A percentile compares a stretch with the other conserved stretches of the same genome.
phyloP scores from a whole-genome alignment of 768 basidiomycete genomes.

The Cystoderma amianthinum region DNA sequence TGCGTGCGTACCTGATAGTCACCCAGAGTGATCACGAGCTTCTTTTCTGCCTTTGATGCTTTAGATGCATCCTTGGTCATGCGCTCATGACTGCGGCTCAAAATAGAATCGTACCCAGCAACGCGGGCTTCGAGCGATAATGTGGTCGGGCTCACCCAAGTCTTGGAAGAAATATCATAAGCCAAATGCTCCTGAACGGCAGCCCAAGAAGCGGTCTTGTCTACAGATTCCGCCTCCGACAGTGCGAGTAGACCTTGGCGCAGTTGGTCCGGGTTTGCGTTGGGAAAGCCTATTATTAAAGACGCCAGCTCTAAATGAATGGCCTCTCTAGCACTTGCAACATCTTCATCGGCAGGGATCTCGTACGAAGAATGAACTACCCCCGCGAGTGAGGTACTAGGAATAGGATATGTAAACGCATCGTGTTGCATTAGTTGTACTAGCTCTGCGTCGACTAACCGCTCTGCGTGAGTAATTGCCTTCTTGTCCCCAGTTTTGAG shows the following conservation, averaged over 20 bases:
- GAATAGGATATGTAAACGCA: conserved; percentile 78
- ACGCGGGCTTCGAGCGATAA: conserved; percentile 57
- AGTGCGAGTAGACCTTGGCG: conserved; percentile 68
- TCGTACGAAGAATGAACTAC: conserved; percentile 61
- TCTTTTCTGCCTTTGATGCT: conserved; percentile 85
- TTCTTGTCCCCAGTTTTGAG: conserved; percentile 38
- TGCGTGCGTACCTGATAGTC: conserved; percentile 80
- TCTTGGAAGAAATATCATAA: conserved; percentile 46
- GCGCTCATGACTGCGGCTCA: conserved; percentile 55
- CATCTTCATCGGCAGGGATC: conserved; percentile 70
- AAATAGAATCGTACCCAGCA: conserved; percentile 53
- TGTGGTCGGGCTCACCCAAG: conserved; percentile 60
- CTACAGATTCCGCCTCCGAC: conserved; percentile 51
- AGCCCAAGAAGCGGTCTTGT: conserved; percentile 70
- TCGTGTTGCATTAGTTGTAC: conserved; percentile 81
- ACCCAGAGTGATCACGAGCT: conserved; percentile 79
- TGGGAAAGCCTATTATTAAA: conserved; percentile 78
- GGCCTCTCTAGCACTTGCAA: conserved; percentile 60
- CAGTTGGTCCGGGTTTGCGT: conserved; percentile 73
- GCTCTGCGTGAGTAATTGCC: conserved; percentile 42
- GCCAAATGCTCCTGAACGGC: conserved; percentile 51
- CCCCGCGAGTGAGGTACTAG: conserved; percentile 78
- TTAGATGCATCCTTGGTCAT: conserved; percentile 81
- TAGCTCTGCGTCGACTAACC: conserved; percentile 72
- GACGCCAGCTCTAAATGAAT: conserved; percentile 80